Evolutionary conservation across 2,329 filamentous ascomycete species (phyloP).

Genomic region (Scleromitrula shiraiana): DNA sequence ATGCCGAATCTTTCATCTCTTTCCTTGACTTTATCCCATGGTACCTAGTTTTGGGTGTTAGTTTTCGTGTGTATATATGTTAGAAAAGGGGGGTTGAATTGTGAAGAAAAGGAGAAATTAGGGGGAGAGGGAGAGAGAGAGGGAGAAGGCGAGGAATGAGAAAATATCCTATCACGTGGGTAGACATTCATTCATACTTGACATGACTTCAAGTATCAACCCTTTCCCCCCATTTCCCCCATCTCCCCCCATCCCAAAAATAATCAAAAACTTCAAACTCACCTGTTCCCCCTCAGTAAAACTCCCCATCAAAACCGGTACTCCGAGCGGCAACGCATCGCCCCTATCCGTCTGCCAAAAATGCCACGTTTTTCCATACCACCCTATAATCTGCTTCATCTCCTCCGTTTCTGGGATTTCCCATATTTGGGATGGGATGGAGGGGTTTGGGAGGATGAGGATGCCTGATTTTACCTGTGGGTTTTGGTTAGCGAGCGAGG

Average conservation of each 20-base stretch:
- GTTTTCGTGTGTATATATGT: background rate
- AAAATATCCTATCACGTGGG: no score
- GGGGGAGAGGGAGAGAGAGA: no score
- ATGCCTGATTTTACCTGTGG: slow-evolving; percentile 43
- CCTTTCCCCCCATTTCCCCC: background rate
- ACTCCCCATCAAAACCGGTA: slow-evolving; percentile 10
- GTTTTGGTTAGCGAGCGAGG: background rate
- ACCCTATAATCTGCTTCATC: slow-evolving; percentile 65
- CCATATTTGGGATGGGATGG: slow-evolving; percentile 56
- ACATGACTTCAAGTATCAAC: no score
- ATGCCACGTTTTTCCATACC: slow-evolving; percentile 82
- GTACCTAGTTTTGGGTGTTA: slow-evolving; percentile 24
- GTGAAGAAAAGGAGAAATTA: no score
- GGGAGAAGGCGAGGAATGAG: no score
- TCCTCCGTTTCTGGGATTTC: slow-evolving; percentile 69
- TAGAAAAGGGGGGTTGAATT: background rate
- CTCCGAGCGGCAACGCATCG: slow-evolving; percentile 1
- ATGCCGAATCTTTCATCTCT: slow-evolving; percentile 46
- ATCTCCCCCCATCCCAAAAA: background rate
- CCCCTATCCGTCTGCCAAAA: slow-evolving; percentile 79
- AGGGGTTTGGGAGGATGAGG: slow-evolving; percentile 60
- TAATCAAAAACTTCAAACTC: background rate
- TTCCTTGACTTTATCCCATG: slow-evolving; percentile 33
- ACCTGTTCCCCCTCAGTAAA: slow-evolving; percentile 6
- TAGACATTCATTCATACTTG: no score